Conservation (phyloP, 2,329 filamentous ascomycete genomes). For the Scytalidium sp. region DNA sequence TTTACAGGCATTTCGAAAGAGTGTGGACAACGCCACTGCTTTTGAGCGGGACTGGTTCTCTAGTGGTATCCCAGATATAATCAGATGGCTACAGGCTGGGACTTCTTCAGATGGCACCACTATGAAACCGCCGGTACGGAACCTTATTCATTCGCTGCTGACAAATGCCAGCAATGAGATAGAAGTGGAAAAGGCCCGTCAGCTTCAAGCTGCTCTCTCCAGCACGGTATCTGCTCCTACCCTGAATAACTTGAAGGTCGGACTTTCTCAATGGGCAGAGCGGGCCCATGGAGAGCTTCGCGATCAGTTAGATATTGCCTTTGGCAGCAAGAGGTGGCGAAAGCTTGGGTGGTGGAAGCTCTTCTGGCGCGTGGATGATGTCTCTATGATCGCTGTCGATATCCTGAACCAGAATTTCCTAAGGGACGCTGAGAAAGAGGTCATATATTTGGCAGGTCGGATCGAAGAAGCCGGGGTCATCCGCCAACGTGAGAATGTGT, state of each 20-base stretch:
- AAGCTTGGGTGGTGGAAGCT: constrained; percentile 91
- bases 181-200: constrained; percentile 41
- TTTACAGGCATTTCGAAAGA: constrained; percentile 64
- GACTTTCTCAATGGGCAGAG: constrained; percentile 72
- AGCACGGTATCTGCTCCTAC: constrained; percentile 30
- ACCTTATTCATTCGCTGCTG: constrained; percentile 66
- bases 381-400: constrained; percentile 77
- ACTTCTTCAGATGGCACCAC: constrained; percentile 35
- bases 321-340: constrained; percentile 73
- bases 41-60: constrained; percentile 74
- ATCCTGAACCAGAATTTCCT: constrained; percentile 78
- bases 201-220: constrained; percentile 27
- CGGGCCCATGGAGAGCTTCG: constrained; percentile 80
- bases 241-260: constrained; percentile 48
- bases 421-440: constrained; percentile 70
- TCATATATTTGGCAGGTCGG: constrained; percentile 80
- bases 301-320: constrained; percentile 73
- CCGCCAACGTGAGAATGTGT: constrained; percentile 1
- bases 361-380: constrained; percentile 92
- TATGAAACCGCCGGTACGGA: constrained; percentile 64
- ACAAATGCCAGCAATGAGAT: constrained; percentile 50
- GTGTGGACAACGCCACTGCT: constrained; percentile 63
- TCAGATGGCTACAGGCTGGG: constrained; percentile 60
- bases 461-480: constrained; percentile 62
- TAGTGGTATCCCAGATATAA: constrained; percentile 64